phyloP scores from a whole-genome alignment of 2,329 filamentous ascomycete genomes.

The Karstenula rhodostoma region DNA sequence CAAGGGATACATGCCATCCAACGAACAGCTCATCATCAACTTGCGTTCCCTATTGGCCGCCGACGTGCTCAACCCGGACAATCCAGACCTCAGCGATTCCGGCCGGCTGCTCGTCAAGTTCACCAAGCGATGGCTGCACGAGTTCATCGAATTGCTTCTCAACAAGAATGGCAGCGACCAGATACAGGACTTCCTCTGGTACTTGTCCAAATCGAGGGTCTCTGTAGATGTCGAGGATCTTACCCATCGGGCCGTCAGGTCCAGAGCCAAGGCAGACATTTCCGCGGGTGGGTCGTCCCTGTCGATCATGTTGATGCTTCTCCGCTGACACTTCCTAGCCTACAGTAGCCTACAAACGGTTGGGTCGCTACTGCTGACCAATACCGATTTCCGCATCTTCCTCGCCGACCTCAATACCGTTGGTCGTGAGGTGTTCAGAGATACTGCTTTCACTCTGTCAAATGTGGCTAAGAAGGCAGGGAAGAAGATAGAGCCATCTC shows the following conservation, averaged over 20 bases:
- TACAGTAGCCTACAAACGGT: constrained; percentile 86
- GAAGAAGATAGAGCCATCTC: constrained; percentile 74
- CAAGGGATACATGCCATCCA: constrained; percentile 91
- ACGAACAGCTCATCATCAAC: constrained; percentile 81
- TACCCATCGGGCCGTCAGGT: constrained; percentile 65
- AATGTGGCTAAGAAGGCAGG: constrained; percentile 77
- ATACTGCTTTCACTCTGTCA: constrained; percentile 82
- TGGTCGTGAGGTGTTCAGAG: constrained; percentile 83
- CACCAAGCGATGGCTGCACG: constrained; percentile 74
- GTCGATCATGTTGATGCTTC: not conserved
- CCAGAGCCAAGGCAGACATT: constrained; percentile 74
- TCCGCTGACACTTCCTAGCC: constrained; percentile 57
- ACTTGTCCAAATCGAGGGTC: constrained; percentile 75
- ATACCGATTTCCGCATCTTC: constrained; percentile 88
- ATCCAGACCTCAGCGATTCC: constrained; percentile 77
- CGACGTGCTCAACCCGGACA: constrained; percentile 78
- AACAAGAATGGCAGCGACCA: constrained; percentile 87
- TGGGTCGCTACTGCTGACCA: constrained; percentile 83
- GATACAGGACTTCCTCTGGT: constrained; percentile 93
- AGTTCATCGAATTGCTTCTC: constrained; percentile 81
- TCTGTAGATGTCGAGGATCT: constrained; percentile 73
- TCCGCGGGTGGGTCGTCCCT: constrained; percentile 65
- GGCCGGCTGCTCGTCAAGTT: constrained; percentile 77
- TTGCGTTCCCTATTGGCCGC: constrained; percentile 80
- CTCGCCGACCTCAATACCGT: constrained; percentile 81